These are phyloP conservation scores for Pittosporum tobira DNA, from an alignment of 129 eudicot genomes.

Conservation along the genomic window DNA sequence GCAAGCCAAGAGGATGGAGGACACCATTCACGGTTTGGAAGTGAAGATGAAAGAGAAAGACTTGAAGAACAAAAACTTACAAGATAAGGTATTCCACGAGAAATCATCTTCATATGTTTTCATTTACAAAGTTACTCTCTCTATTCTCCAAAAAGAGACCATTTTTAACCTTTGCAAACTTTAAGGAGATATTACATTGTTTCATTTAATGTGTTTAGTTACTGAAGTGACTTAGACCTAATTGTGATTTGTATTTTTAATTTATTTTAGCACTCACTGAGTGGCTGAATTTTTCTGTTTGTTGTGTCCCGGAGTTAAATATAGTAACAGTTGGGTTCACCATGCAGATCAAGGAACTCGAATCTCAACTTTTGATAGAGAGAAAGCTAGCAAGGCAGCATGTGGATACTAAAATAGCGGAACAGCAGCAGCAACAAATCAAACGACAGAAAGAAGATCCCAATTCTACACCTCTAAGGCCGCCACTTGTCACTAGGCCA, in stretches of 20 bases:
- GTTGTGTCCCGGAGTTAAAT: not conserved
- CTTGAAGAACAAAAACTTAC: constrained; percentile 61
- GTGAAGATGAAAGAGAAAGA: constrained; percentile 75
- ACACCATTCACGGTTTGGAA: constrained; percentile 58
- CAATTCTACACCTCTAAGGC: constrained; percentile 30
- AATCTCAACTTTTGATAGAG: constrained; percentile 82
- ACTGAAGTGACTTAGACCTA: too few relatives aligned
- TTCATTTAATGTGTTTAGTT: too few relatives aligned
- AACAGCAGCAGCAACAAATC: constrained; percentile 51
- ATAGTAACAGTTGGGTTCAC: constrained; percentile 1
- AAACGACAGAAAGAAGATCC: constrained; percentile 46
- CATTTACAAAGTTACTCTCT: not conserved
- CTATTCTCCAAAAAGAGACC: too few relatives aligned
- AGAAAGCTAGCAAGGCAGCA: constrained; percentile 89
- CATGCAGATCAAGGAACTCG: constrained; percentile 81
- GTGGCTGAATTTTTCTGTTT: not conserved
- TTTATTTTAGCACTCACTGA: not conserved
- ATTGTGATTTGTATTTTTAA: too few relatives aligned
- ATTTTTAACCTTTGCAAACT: too few relatives aligned
- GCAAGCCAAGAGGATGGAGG: constrained; percentile 77
- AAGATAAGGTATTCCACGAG: constrained; percentile 62
- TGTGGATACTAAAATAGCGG: constrained; percentile 71
- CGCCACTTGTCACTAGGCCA: constrained; percentile 47
- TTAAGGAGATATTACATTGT: too few relatives aligned
- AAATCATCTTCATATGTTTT: not conserved